Evolutionary conservation across 2,329 filamentous ascomycete genomes (phyloP).

Genomic region (Geoglossum cookeanum): DNA sequence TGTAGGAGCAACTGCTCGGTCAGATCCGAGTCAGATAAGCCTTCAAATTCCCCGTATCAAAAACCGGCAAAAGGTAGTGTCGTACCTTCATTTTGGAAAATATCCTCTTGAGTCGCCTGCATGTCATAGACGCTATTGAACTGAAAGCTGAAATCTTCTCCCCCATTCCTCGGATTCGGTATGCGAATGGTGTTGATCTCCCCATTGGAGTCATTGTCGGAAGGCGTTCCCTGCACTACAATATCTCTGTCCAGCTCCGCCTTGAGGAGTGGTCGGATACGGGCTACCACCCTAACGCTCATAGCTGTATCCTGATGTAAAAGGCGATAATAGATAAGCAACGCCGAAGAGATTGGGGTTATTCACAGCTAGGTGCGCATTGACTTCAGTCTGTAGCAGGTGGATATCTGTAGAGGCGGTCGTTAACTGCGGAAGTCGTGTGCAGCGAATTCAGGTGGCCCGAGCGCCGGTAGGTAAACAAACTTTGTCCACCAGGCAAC

Average conservation of each 20-base stretch:
- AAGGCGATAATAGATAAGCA: not conserved
- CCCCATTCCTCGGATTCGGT: constrained; percentile 81
- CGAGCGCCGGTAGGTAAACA: not conserved
- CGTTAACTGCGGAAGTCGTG: no score
- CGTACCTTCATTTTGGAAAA: constrained; percentile 79
- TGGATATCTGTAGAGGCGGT: no score
- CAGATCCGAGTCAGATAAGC: not conserved
- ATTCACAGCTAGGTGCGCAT: not conserved
- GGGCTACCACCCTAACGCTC: constrained; percentile 69
- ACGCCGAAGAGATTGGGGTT: not conserved
- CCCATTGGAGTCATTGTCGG: constrained; percentile 15
- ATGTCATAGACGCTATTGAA: constrained; percentile 88
- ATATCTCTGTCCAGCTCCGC: constrained; percentile 74
- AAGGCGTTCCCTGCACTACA: constrained; percentile 52
- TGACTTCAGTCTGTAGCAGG: not conserved
- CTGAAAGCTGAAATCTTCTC: constrained; percentile 80
- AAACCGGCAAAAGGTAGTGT: constrained; percentile 5
- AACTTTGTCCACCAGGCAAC: not conserved
- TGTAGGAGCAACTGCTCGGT: constrained; percentile 54
- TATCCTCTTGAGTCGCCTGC: constrained; percentile 58
- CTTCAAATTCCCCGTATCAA: not conserved
- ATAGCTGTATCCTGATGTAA: not conserved
- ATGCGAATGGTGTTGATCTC: constrained; percentile 52
- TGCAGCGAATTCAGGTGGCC: not conserved
- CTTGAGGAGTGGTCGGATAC: constrained; percentile 73